Evolutionary conservation across 2,329 filamentous ascomycete genomes (phyloP), one percentile per base, ranked within the genome.

Genomic region (Periconia macrospinosa): DNA sequence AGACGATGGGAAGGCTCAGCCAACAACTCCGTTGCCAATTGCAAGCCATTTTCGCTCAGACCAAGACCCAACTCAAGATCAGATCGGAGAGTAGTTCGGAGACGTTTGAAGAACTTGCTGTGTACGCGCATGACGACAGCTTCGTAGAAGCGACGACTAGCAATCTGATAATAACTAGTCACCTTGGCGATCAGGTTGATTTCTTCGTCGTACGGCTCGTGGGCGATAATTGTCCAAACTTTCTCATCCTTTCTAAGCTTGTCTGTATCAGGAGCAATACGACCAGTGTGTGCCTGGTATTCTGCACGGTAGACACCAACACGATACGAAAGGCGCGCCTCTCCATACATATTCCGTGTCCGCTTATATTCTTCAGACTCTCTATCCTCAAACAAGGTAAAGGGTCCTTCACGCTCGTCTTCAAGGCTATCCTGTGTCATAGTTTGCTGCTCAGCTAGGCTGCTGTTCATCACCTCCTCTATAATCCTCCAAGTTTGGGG

Each of bases 141-240:
- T 27, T 92, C 88, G 0, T 85, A 78, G 61, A 91, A 88, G 1
- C 88, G 81, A 33, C 79, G 74, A 0, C 84, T 82, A 0, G 89
- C 87, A 5, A 87, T 81, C 45, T 83, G 79, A 65, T 92, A 92
- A 68, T 91, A 92, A 0, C 83, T 87, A 0, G 86, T 78, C 43
- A 90, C 80, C 3, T 85, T 84, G 0, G 85, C 79, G 0, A 88
- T 82, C 0, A 88, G 83, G 9, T 81, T 76, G 0, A 92, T 70
- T 64, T 91, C 88, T 0, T 75, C 71, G 1, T 77, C 67, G 59
- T 84, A 91, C 0, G 78, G 76, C 61, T 91, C 88, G 0, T 75
- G 68, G 0, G 80, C 80, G 11, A 90, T 74, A 23, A 69, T 45
- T 1, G 41, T 33, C 6, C 55, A 57, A 42, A 62, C 62, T 1